A percentile compares a stretch with the other conserved stretches of the same genome.
Conservation (phyloP, 129 eudicot genomes). For the Helianthus annuus region DNA sequence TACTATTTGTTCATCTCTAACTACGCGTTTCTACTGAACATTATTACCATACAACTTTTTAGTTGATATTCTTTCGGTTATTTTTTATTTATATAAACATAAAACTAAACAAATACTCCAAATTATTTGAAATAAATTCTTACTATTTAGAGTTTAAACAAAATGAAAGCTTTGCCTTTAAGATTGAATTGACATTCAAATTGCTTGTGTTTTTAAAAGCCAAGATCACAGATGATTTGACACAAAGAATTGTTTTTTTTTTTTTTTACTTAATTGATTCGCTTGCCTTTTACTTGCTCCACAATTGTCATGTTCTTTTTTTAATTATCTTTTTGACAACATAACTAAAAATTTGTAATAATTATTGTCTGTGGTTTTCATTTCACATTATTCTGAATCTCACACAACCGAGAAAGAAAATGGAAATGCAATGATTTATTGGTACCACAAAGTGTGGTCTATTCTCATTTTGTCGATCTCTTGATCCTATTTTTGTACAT, state of each 20-base stretch:
- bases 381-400: not conserved
- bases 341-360: not conserved
- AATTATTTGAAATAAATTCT: not conserved
- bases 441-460: conserved; percentile 46
- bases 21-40: too few relatives aligned
- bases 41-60: too few relatives aligned
- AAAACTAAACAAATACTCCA: not conserved
- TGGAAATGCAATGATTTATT: conserved; percentile 33
- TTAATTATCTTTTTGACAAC: not conserved
- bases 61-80: too few relatives aligned
- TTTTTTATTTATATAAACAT: too few relatives aligned
- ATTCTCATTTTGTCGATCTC: conserved; percentile 37
- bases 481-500: conserved; percentile 34
- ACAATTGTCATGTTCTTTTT: conserved; percentile 11
- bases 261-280: conserved; percentile 1
- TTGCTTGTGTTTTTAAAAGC: conserved; percentile 20
- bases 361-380: conserved; percentile 5
- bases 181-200: conserved; percentile 28
- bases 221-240: conserved; percentile 13
- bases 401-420: conserved; percentile 7
- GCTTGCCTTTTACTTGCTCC: conserved; percentile 6
- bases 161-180: conserved; percentile 10
- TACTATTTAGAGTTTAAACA: not conserved
- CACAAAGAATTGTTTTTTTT: conserved; percentile 28
- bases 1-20: too few relatives aligned